Conservation (phyloP, 345 rosid species). For the Gossypium ekmanianum region DNA sequence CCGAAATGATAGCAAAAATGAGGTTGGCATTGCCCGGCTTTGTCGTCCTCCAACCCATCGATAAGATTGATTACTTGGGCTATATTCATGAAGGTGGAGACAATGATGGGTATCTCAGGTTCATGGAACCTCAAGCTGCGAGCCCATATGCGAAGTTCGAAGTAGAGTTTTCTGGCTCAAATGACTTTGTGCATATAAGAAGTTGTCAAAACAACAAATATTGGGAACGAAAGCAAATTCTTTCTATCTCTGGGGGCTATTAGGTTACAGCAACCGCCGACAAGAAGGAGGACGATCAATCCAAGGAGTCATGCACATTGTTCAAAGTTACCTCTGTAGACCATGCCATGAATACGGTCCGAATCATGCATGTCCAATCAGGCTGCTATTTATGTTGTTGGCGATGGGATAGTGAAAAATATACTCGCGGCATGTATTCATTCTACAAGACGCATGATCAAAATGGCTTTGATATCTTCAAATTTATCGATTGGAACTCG, state of each 20-base stretch:
- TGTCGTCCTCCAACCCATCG: background rate
- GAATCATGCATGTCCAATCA: background rate
- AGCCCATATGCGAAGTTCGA: background rate
- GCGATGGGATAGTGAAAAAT: background rate
- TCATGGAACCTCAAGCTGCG: background rate
- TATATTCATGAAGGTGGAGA: background rate
- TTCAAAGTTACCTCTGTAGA: background rate
- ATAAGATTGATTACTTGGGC: background rate
- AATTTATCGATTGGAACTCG: background rate
- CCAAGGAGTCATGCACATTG: background rate
- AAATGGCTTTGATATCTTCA: background rate
- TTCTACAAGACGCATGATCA: background rate
- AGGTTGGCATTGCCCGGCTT: background rate
- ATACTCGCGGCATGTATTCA: background rate
- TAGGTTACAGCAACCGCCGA: background rate
- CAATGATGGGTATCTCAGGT: background rate
- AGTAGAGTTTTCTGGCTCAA: background rate
- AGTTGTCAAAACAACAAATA: background rate
- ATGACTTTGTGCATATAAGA: background rate
- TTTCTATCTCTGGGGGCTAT: too few relatives aligned
- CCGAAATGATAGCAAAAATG: background rate
- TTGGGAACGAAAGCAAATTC: background rate
- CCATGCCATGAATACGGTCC: background rate
- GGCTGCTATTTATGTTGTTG: background rate
- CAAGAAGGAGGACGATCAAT: background rate